Evolutionary conservation across 495 filamentous ascomycete species (phyloP).

Genomic region (Parachaetomium inaequale): DNA sequence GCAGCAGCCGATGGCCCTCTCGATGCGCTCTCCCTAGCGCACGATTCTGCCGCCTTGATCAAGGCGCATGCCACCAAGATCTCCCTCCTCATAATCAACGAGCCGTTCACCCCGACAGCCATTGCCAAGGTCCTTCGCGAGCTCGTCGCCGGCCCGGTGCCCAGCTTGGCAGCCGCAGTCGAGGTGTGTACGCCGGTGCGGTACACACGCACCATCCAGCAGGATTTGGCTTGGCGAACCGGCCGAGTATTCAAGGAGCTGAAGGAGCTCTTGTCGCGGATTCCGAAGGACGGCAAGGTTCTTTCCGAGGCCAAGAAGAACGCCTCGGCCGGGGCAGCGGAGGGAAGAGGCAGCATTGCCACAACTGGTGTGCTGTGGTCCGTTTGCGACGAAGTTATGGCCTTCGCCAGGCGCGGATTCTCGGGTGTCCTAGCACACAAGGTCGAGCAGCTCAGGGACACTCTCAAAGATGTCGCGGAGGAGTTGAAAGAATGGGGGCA

Average conservation of each 20-base stretch:
- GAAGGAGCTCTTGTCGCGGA: slow-evolving; percentile 37
- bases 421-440: slow-evolving; percentile 57
- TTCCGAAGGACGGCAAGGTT: slow-evolving; percentile 48
- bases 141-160: slow-evolving; percentile 61
- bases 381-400: slow-evolving; percentile 66
- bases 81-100: slow-evolving; percentile 76
- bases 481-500: slow-evolving; percentile 84
- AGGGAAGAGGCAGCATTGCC: slow-evolving; percentile 53
- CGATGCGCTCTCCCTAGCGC: slow-evolving; percentile 56
- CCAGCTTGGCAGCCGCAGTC: slow-evolving; percentile 64
- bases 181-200: slow-evolving; percentile 56
- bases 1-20: slow-evolving; percentile 16
- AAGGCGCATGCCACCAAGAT: slow-evolving; percentile 82
- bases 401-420: slow-evolving; percentile 61
- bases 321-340: slow-evolving; percentile 31
- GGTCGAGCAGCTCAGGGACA: slow-evolving; percentile 63
- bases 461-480: slow-evolving; percentile 73
- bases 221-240: slow-evolving; percentile 50
- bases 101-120: slow-evolving; percentile 77
- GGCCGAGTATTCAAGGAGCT: slow-evolving; percentile 48
- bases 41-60: slow-evolving; percentile 62
- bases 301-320: slow-evolving; percentile 43
- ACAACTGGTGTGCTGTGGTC: slow-evolving; percentile 63
- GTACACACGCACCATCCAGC: slow-evolving; percentile 57
- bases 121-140: slow-evolving; percentile 63